phyloP scores from a whole-genome alignment of 257 asterid species.

The Solanum chiquidenum region DNA sequence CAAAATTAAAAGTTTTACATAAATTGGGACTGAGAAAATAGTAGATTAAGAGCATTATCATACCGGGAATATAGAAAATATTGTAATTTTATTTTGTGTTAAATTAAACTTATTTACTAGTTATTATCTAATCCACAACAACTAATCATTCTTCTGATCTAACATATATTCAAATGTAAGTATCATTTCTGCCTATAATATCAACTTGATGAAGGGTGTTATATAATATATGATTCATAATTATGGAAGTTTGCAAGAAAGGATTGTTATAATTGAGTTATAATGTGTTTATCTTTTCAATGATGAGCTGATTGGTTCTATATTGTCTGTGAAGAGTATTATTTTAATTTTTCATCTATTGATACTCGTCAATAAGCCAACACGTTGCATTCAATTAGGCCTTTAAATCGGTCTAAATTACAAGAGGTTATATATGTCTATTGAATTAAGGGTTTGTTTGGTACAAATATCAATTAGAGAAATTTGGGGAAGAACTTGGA shows the following conservation, averaged over 20 bases:
- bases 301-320: background rate
- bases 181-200: background rate
- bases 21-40: background rate
- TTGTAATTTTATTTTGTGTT: background rate
- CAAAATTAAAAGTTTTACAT: background rate
- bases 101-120: too few species aligned
- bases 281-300: background rate
- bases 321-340: background rate
- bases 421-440: too few species aligned
- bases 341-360: background rate
- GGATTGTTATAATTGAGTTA: background rate
- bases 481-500: too few species aligned
- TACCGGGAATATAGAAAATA: background rate
- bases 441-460: too few species aligned
- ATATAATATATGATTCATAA: background rate
- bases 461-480: too few species aligned
- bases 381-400: background rate
- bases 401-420: background rate
- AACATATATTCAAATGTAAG: background rate
- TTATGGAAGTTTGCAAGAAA: background rate
- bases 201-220: background rate
- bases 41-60: background rate
- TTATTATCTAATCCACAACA: background rate
- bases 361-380: background rate
- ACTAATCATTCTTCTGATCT: background rate